Evolutionary conservation across 768 basidiomycete species (phyloP).

Genomic region (Infundibulicybe gibba): DNA sequence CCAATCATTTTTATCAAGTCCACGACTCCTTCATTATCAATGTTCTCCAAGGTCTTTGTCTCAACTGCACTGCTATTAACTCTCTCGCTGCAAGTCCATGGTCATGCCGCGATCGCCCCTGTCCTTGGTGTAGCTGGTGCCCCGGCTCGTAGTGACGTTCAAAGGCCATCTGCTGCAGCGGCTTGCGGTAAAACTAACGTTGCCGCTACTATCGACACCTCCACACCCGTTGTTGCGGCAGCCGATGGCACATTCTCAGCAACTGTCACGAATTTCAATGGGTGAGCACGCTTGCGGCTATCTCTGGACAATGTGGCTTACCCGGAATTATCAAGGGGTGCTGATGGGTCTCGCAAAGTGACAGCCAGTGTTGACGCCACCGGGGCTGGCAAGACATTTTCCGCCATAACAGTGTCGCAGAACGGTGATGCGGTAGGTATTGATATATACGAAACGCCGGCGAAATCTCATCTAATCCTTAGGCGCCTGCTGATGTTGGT

Average conservation of each 20-base stretch:
- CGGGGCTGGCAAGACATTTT: conserved; percentile 36
- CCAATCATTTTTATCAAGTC: conserved; percentile 4
- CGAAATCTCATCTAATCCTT: neutral
- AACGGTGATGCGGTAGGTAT: conserved; percentile 46
- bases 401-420: conserved; percentile 30
- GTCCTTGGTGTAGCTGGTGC: conserved; percentile 32
- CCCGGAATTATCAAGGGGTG: conserved; percentile 23
- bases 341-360: conserved; percentile 46
- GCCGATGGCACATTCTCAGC: conserved; percentile 38
- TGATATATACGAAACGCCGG: neutral
- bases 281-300: conserved; percentile 23
- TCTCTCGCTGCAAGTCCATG: conserved; percentile 30
- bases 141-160: conserved; percentile 27
- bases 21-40: conserved; percentile 7
- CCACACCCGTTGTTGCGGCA: conserved; percentile 31
- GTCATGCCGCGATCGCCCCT: conserved; percentile 39
- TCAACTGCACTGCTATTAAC: conserved; percentile 26
- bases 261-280: conserved; percentile 43
- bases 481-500: conserved; percentile 34
- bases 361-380: conserved; percentile 42
- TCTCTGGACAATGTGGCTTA: conserved; percentile 5
- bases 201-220: conserved; percentile 31
- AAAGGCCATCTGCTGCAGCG: conserved; percentile 22
- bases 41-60: conserved; percentile 26
- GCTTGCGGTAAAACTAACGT: conserved; percentile 44